Conservation (phyloP, 768 basidiomycete species). For the Cyclocybe cylindracea region DNA sequence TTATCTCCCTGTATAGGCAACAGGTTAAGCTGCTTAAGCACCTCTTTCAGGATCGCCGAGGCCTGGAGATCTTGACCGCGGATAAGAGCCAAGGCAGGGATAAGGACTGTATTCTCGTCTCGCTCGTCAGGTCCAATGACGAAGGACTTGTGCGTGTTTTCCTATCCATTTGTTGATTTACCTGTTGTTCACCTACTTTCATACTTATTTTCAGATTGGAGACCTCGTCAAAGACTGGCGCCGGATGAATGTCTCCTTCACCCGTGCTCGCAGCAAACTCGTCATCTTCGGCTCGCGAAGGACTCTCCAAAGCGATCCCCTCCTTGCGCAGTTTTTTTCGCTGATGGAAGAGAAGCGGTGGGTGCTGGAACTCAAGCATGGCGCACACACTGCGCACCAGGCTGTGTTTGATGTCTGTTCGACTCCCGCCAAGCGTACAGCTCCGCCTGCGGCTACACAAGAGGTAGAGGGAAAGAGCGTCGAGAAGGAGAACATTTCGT, state of each 20-base stretch:
- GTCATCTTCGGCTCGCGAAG: slow-evolving; percentile 86
- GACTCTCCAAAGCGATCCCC: slow-evolving; percentile 63
- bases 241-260: slow-evolving; percentile 95
- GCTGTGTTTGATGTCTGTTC: slow-evolving; percentile 7
- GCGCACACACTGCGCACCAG: slow-evolving; percentile 56
- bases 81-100: slow-evolving; percentile 95
- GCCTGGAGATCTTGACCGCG: slow-evolving; percentile 85
- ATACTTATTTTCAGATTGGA: slow-evolving; percentile 60
- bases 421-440: slow-evolving; percentile 14
- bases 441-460: not conserved
- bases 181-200: not conserved
- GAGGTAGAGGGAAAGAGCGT: not conserved
- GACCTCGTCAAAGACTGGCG: slow-evolving; percentile 96
- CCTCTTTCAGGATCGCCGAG: slow-evolving; percentile 53
- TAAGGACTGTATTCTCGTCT: slow-evolving; percentile 93
- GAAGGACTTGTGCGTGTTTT: slow-evolving; percentile 60
- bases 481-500: slow-evolving; percentile 9
- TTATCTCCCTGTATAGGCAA: slow-evolving; percentile 92
- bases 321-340: slow-evolving; percentile 75
- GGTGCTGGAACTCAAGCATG: slow-evolving; percentile 60
- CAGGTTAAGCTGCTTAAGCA: slow-evolving; percentile 89
- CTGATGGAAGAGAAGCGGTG: slow-evolving; percentile 75
- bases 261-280: slow-evolving; percentile 87
- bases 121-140: slow-evolving; percentile 89
- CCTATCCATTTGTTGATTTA: not conserved